These are phyloP conservation scores for Asterophora lycoperdoides DNA, from an alignment of 768 basidiomycete species.

Conservation along the genomic window DNA sequence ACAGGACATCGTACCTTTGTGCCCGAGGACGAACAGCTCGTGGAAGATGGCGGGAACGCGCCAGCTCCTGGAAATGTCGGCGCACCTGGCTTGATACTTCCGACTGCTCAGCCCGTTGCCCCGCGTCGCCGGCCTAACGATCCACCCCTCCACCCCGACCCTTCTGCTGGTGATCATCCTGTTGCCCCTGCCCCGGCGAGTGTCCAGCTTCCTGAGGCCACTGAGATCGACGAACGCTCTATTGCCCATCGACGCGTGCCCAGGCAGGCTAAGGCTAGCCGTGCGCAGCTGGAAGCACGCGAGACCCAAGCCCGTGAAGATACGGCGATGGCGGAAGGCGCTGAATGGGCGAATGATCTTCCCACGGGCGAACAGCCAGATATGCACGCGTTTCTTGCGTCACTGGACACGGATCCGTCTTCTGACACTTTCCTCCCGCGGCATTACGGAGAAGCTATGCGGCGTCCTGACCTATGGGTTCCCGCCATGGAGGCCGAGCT, in stretches of 20 bases:
- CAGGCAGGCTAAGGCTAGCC: not conserved
- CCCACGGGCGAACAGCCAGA: too few relatives aligned
- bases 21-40: too few relatives aligned
- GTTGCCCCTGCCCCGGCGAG: too few relatives aligned
- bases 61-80: not conserved
- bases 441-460: conserved; percentile 10
- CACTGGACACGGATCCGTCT: too few relatives aligned
- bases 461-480: conserved; percentile 10
- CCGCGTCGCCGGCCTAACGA: not conserved
- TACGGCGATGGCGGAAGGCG: not conserved
- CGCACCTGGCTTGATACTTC: not conserved
- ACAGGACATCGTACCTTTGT: conserved; percentile 1
- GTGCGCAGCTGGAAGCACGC: not conserved
- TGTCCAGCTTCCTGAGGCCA: too few relatives aligned
- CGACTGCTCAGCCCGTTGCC: not conserved
- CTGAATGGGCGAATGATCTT: not conserved
- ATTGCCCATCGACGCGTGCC: not conserved
- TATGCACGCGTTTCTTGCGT: too few relatives aligned
- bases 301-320: not conserved
- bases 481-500: conserved; percentile 14
- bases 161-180: too few relatives aligned
- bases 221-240: not conserved
- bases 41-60: too few relatives aligned
- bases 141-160: not conserved
- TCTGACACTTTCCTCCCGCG: not conserved